Percentiles rank a stretch among this genome's conserved stretches.
Evolutionary conservation across 352 stramenopile species (phyloP).

Genomic region (Halophytophthora batemanensis): DNA sequence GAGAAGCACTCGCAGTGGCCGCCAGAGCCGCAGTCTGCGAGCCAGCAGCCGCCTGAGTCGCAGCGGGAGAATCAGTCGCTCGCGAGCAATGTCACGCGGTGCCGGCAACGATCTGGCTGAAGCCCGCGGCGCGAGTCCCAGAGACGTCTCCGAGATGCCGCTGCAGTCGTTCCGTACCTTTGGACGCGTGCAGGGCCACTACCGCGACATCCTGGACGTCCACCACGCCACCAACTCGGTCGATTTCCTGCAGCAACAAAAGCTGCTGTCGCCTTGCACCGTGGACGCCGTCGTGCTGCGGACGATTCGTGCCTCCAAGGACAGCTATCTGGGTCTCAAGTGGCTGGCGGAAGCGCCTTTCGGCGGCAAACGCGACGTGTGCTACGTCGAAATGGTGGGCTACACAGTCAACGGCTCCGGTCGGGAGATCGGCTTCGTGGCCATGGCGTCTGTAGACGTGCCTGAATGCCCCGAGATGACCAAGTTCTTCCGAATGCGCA

Average conservation of each 20-base stretch:
- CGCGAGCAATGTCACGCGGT: neutral
- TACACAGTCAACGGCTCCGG: constrained; percentile 34
- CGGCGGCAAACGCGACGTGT: constrained; percentile 34
- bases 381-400: constrained; percentile 51
- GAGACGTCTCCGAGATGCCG: neutral
- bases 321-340: constrained; percentile 45
- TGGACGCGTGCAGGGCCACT: constrained; percentile 46
- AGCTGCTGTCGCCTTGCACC: constrained; percentile 39
- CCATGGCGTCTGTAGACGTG: constrained; percentile 35
- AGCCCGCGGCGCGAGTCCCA: neutral
- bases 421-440: constrained; percentile 40
- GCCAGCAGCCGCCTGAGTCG: too few relatives aligned
- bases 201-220: constrained; percentile 41
- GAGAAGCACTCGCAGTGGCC: constrained; percentile 7
- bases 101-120: neutral
- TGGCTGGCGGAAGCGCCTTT: constrained; percentile 38
- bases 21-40: too few relatives aligned
- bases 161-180: constrained; percentile 47
- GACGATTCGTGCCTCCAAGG: constrained; percentile 6
- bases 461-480: constrained; percentile 42
- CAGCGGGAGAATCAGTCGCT: too few relatives aligned
- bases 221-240: constrained; percentile 32
- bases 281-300: constrained; percentile 41
- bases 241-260: constrained; percentile 43
- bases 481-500: constrained; percentile 33